A percentile compares a stretch with the other conserved stretches of the same genome.
Conservation (phyloP, 805 yeast genomes). For the Metschnikowia lachancei region DNA sequence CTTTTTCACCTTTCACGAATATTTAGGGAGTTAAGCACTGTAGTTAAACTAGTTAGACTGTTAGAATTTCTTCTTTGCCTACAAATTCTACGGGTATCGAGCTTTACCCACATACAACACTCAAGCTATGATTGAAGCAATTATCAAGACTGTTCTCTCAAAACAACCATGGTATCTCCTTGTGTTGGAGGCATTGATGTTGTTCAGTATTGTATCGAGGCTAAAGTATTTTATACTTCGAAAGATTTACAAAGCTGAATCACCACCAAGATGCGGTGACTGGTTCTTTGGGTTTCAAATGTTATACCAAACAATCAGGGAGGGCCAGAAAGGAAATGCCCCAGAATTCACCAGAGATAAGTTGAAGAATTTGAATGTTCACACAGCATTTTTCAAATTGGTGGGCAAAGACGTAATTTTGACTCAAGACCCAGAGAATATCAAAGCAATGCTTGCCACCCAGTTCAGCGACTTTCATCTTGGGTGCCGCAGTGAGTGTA, state of each 20-base stretch:
- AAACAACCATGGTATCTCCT: slow-evolving; percentile 13
- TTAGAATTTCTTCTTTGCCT: not conserved
- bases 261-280: slow-evolving; percentile 14
- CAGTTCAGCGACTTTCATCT: slow-evolving; percentile 27
- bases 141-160: slow-evolving; percentile 2
- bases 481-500: slow-evolving; percentile 24
- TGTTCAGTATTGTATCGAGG: not conserved
- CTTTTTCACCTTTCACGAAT: slow-evolving; percentile 1
- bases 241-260: slow-evolving; percentile 10
- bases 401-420: slow-evolving; percentile 11
- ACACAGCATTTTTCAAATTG: slow-evolving; percentile 10
- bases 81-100: no score
- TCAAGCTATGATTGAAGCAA: not conserved
- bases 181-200: slow-evolving; percentile 4
- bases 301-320: slow-evolving; percentile 6
- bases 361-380: slow-evolving; percentile 4
- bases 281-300: slow-evolving; percentile 13
- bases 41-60: not conserved
- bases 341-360: slow-evolving; percentile 12
- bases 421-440: slow-evolving; percentile 25
- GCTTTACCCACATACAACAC: no score
- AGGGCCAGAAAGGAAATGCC: slow-evolving; percentile 10
- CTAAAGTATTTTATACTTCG: slow-evolving; percentile 2
- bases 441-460: slow-evolving; percentile 29
- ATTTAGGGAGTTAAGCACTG: not conserved